Conservation (phyloP, 257 asterid genomes). For the Avicennia marina region DNA sequence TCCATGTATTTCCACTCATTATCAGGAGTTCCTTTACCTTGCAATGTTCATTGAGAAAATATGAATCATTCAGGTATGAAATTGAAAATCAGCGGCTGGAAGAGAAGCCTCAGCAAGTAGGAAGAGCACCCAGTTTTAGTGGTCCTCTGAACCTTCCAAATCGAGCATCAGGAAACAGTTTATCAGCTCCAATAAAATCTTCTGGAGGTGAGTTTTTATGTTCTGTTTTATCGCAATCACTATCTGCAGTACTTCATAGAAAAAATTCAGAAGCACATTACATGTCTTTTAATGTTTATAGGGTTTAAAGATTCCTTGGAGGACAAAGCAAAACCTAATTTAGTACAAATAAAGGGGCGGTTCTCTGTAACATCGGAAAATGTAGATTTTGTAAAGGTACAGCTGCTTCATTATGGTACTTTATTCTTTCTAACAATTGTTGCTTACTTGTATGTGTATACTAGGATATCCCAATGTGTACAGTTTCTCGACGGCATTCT, state of each 20-base stretch:
- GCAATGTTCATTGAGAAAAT: conserved; percentile 14
- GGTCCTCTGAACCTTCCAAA: conserved; percentile 94
- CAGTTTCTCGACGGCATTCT: conserved; percentile 68
- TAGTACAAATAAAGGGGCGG: conserved; percentile 97
- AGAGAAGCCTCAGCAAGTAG: conserved; percentile 56
- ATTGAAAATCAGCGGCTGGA: conserved; percentile 51
- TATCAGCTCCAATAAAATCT: conserved; percentile 93
- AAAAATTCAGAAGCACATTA: conserved; percentile 8
- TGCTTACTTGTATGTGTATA: conserved; percentile 42
- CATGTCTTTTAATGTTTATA: conserved; percentile 16
- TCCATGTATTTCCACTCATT: too few relatives aligned
- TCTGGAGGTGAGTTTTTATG: conserved; percentile 66
- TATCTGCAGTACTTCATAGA: background rate
- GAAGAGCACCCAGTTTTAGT: conserved; percentile 90
- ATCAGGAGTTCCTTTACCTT: conserved; percentile 8
- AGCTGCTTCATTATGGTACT: conserved; percentile 15
- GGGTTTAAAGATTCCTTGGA: conserved; percentile 83
- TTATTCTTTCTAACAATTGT: conserved; percentile 17
- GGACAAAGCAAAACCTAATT: conserved; percentile 75
- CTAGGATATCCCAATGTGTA: conserved; percentile 77
- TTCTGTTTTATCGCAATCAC: conserved; percentile 14
- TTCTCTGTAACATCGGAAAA: conserved; percentile 98
- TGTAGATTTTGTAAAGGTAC: conserved; percentile 96
- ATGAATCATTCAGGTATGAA: conserved; percentile 53
- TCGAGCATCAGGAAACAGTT: conserved; percentile 97